These are phyloP conservation scores for Pseudozyma thailandica DNA, from an alignment of 1,284 basidiomycete genomes.

Conservation along the genomic window DNA sequence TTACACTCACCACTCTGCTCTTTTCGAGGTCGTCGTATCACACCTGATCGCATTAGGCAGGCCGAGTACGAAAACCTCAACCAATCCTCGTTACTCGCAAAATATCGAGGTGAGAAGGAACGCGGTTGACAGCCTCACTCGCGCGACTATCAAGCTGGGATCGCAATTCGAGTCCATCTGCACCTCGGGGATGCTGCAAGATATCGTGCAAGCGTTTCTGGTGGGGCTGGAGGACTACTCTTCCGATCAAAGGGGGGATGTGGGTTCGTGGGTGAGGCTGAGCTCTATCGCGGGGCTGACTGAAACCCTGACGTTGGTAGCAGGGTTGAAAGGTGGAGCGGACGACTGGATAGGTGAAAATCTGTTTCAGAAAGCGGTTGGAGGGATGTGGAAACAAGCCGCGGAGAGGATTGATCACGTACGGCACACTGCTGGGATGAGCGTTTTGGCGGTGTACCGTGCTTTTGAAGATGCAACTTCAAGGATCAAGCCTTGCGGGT, in stretches of 20 bases:
- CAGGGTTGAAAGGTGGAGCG: not conserved
- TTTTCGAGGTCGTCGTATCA: constrained; percentile 72
- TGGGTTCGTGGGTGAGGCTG: constrained; percentile 95
- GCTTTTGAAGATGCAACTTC: not conserved
- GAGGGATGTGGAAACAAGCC: constrained; percentile 84
- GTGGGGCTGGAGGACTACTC: constrained; percentile 86
- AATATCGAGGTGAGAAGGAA: constrained; percentile 77
- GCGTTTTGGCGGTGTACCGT: constrained; percentile 49
- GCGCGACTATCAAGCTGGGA: constrained; percentile 6
- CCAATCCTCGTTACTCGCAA: constrained; percentile 20
- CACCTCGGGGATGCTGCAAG: not conserved
- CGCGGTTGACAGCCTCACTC: constrained; percentile 76
- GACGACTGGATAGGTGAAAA: constrained; percentile 9
- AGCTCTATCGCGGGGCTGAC: constrained; percentile 75
- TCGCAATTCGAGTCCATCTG: not conserved
- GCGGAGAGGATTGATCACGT: constrained; percentile 92
- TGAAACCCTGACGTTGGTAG: constrained; percentile 73
- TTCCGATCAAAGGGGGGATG: constrained; percentile 92
- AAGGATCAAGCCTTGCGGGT: not conserved
- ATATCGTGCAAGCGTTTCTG: constrained; percentile 61
- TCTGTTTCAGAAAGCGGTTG: constrained; percentile 54
- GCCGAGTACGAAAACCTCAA: constrained; percentile 71
- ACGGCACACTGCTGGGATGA: constrained; percentile 78
- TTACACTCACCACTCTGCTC: constrained; percentile 74
- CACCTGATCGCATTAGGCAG: constrained; percentile 74